Percentiles rank a stretch among this genome's conserved stretches.
Conservation (phyloP, 805 yeast genomes). For the Candida oleophila region DNA sequence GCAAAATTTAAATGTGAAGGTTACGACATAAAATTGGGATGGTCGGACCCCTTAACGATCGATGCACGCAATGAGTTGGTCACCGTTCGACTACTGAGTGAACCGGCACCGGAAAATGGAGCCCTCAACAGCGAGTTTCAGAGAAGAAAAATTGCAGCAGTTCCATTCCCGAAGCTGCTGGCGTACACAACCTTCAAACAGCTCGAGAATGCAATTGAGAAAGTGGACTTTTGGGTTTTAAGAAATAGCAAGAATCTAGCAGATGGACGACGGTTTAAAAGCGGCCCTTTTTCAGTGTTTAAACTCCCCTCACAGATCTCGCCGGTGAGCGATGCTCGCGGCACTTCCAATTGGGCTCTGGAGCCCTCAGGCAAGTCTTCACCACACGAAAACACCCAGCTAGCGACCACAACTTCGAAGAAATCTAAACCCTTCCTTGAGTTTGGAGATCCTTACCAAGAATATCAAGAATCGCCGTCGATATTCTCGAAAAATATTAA, state of each 20-base stretch:
- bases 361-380: too few species aligned
- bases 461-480: conserved; percentile 4
- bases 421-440: not conserved
- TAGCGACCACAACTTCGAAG: not conserved
- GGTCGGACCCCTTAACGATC: conserved; percentile 42
- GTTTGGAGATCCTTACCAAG: not conserved
- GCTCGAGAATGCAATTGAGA: conserved; percentile 36
- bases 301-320: too few species aligned
- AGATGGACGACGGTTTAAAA: not conserved
- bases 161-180: conserved; percentile 35
- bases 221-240: conserved; percentile 20
- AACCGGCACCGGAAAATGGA: conserved; percentile 2
- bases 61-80: conserved; percentile 15
- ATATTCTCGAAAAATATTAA: conserved; percentile 22
- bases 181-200: conserved; percentile 37
- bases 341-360: too few species aligned
- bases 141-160: conserved; percentile 46
- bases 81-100: not conserved
- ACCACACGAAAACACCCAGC: too few species aligned
- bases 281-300: conserved; percentile 5
- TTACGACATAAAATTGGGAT: conserved; percentile 47
- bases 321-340: too few species aligned
- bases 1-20: conserved; percentile 49
- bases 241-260: not conserved
- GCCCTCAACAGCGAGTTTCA: conserved; percentile 26